Evolutionary conservation across 2,329 filamentous ascomycete species (phyloP).

Genomic region (Diaporthe capsici): DNA sequence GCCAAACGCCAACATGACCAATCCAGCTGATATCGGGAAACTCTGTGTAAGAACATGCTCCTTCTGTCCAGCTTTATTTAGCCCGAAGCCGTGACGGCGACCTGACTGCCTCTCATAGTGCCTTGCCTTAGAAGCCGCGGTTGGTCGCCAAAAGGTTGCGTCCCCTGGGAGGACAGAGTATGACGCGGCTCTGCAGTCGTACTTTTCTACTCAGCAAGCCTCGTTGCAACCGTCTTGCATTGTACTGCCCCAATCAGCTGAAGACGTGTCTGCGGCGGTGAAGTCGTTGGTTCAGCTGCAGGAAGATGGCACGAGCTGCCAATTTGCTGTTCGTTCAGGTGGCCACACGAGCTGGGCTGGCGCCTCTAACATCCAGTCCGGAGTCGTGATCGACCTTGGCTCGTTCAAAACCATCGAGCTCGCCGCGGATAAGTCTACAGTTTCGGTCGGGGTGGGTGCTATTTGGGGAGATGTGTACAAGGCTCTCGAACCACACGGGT

Average conservation of each 20-base stretch:
- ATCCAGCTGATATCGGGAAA: too few relatives aligned
- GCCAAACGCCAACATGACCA: too few relatives aligned
- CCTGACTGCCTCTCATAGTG: neutral
- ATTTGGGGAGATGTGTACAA: constrained; percentile 35
- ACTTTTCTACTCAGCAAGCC: constrained; percentile 6
- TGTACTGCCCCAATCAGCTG: neutral
- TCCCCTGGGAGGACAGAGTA: constrained; percentile 9
- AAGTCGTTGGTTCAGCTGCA: neutral
- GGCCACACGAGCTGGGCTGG: constrained; percentile 29
- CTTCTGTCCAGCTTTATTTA: too few relatives aligned
- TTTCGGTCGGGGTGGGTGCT: constrained; percentile 35
- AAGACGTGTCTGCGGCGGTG: neutral
- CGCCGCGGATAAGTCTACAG: neutral
- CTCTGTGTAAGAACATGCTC: too few relatives aligned
- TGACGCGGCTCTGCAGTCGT: neutral
- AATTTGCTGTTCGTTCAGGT: constrained; percentile 25
- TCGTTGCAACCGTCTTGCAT: neutral
- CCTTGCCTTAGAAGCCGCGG: neutral
- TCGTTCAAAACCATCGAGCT: neutral
- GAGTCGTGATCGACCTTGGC: constrained; percentile 14
- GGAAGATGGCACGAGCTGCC: neutral
- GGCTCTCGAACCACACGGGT: constrained; percentile 38
- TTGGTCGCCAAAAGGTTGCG: neutral
- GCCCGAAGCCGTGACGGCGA: too few relatives aligned
- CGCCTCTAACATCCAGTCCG: neutral